Percentiles rank a stretch among this genome's conserved stretches.
Evolutionary conservation across 306 rosid species (phyloP).

Genomic region (Comarum palustre): DNA sequence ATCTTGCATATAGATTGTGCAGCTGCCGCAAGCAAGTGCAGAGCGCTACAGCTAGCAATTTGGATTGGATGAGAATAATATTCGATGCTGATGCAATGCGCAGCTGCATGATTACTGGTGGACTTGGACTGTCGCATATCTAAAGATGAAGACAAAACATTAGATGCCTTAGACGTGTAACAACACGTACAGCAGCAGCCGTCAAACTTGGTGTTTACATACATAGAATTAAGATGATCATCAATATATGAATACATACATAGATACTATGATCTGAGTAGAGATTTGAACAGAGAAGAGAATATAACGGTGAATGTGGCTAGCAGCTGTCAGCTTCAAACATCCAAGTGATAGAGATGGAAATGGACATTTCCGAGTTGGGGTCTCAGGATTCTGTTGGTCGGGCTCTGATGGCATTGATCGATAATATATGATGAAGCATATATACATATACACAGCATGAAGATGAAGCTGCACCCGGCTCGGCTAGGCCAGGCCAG

Average conservation of each 20-base stretch:
- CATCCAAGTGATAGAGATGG: constrained; percentile 7
- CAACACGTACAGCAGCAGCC: constrained; percentile 21
- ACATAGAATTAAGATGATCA: neutral
- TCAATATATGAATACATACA: neutral
- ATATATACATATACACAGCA: neutral
- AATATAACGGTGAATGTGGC: neutral
- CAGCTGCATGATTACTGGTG: constrained; percentile 5
- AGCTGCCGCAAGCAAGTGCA: neutral
- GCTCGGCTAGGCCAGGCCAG: neutral
- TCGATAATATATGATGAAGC: constrained; percentile 4
- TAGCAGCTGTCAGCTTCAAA: constrained; percentile 27
- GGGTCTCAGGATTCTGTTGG: constrained; percentile 13
- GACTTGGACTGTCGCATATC: constrained; percentile 19
- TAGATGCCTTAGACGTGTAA: constrained; percentile 28
- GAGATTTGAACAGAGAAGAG: neutral
- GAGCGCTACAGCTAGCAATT: constrained; percentile 4
- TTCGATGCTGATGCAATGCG: constrained; percentile 3
- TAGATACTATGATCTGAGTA: neutral
- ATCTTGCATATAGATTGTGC: neutral
- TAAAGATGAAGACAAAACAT: constrained; percentile 18
- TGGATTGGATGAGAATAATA: neutral
- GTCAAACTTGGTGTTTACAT: constrained; percentile 27
- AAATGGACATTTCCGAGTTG: constrained; percentile 15
- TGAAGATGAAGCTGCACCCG: neutral
- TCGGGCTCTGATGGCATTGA: constrained; percentile 14